Percentiles rank a stretch among this genome's conserved stretches.
Evolutionary conservation across 208 protist genomes (phyloP).

Genomic region (Naegleria gruberi): DNA sequence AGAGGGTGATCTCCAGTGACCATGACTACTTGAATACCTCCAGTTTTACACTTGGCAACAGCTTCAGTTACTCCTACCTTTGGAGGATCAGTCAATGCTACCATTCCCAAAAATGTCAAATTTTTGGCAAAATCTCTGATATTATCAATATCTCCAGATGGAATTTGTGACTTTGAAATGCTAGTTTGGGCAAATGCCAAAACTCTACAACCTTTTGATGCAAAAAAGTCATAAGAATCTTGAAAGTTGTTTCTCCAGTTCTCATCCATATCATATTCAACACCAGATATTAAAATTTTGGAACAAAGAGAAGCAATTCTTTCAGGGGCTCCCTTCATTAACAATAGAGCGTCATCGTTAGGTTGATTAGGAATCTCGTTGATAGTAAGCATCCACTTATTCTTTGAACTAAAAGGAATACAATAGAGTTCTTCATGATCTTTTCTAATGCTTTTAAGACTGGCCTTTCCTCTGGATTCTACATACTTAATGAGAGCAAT

Average conservation of each 20-base stretch:
- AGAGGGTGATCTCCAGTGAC: conserved; percentile 76
- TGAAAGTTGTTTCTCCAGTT: conserved; percentile 46
- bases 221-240: background rate
- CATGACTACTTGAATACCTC: conserved; percentile 79
- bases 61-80: conserved; percentile 52
- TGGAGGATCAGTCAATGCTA: conserved; percentile 74
- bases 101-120: conserved; percentile 59
- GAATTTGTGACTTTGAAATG: conserved; percentile 24
- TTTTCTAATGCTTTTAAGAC: too few species aligned
- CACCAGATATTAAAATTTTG: background rate
- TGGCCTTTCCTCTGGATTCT: background rate
- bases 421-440: background rate
- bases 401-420: conserved; percentile 66
- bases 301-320: background rate
- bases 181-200: conserved; percentile 31
- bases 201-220: background rate
- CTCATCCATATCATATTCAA: conserved; percentile 5
- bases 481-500: background rate
- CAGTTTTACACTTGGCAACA: conserved; percentile 50
- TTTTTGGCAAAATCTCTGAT: background rate
- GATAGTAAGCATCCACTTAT: conserved; percentile 56
- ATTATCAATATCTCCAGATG: background rate
- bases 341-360: background rate
- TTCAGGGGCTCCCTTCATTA: conserved; percentile 11
- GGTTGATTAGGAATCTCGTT: background rate